Evolutionary conservation across 2,329 filamentous ascomycete genomes (phyloP).

Genomic region (Colletotrichum sp.): DNA sequence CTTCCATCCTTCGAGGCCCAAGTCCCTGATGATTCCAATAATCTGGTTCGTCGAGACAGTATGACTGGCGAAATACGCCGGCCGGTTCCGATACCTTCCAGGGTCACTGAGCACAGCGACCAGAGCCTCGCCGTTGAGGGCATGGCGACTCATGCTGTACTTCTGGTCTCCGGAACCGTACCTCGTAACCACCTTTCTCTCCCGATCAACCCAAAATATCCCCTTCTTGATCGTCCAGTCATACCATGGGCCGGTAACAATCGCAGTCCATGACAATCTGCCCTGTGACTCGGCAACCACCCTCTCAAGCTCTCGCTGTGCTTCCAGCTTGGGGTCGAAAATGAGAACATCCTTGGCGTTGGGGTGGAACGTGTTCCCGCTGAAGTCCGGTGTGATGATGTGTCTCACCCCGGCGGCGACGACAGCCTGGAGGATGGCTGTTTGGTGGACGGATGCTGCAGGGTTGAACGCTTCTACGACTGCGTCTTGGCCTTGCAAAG

Average conservation of each 20-base stretch:
- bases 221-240: conserved; percentile 25
- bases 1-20: not conserved
- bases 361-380: conserved; percentile 24
- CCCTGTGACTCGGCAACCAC: not conserved
- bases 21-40: not conserved
- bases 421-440: conserved; percentile 21
- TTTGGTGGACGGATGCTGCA: conserved; percentile 22
- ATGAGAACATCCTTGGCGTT: conserved; percentile 15
- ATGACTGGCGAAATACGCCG: conserved; percentile 10
- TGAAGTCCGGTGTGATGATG: conserved; percentile 27
- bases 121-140: conserved; percentile 8
- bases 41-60: conserved; percentile 12
- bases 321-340: conserved; percentile 20
- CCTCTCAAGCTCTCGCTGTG: conserved; percentile 28
- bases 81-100: not conserved
- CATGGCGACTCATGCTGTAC: conserved; percentile 4
- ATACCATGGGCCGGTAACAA: conserved; percentile 24
- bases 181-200: conserved; percentile 10
- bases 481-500: conserved; percentile 35
- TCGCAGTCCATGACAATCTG: conserved; percentile 24
- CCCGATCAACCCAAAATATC: conserved; percentile 23
- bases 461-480: conserved; percentile 34
- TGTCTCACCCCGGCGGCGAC: conserved; percentile 19
- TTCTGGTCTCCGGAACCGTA: conserved; percentile 11
- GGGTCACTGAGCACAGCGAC: conserved; percentile 3